phyloP scores from a whole-genome alignment of 225 moss, liverwort and hornwort species.

The Bryoerythrophyllum caledonicum region DNA sequence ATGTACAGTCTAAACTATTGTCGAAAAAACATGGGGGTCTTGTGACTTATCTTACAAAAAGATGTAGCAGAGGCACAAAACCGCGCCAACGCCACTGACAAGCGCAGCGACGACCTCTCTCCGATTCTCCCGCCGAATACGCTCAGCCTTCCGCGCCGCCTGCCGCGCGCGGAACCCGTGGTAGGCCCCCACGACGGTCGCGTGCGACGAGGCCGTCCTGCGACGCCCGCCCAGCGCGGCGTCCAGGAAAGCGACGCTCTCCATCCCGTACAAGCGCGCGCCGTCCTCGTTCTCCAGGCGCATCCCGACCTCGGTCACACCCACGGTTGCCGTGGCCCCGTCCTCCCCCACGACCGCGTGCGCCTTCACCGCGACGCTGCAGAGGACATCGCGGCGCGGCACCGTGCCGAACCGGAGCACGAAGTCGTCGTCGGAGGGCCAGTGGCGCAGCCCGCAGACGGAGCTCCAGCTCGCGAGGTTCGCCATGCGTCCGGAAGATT shows the following conservation, averaged over 20 bases:
- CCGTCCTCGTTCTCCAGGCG: conserved; percentile 67
- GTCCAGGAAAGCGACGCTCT: conserved; percentile 47
- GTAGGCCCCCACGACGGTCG: conserved; percentile 32
- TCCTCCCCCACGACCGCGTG: not conserved
- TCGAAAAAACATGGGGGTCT: too few species aligned
- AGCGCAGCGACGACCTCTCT: conserved; percentile 10
- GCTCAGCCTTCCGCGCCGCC: conserved; percentile 13
- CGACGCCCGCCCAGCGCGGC: conserved; percentile 34
- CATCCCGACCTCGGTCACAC: conserved; percentile 69
- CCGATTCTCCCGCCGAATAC: conserved; percentile 24
- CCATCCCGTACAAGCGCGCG: conserved; percentile 51
- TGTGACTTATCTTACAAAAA: conserved; percentile 30
- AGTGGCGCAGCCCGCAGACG: conserved; percentile 59
- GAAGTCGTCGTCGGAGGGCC: conserved; percentile 78
- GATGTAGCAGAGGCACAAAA: conserved; percentile 35
- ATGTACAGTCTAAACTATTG: too few species aligned
- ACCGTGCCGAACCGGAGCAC: conserved; percentile 72
- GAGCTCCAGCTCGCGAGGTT: conserved; percentile 73
- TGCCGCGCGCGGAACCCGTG: conserved; percentile 16
- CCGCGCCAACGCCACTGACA: conserved; percentile 21
- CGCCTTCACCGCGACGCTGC: conserved; percentile 61
- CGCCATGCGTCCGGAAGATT: conserved; percentile 56
- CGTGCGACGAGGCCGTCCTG: conserved; percentile 41
- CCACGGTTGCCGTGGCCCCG: too few species aligned
- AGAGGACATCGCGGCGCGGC: conserved; percentile 15